phyloP scores from a whole-genome alignment of 2,329 filamentous ascomycete genomes.

The Curvularia verruculosa region DNA sequence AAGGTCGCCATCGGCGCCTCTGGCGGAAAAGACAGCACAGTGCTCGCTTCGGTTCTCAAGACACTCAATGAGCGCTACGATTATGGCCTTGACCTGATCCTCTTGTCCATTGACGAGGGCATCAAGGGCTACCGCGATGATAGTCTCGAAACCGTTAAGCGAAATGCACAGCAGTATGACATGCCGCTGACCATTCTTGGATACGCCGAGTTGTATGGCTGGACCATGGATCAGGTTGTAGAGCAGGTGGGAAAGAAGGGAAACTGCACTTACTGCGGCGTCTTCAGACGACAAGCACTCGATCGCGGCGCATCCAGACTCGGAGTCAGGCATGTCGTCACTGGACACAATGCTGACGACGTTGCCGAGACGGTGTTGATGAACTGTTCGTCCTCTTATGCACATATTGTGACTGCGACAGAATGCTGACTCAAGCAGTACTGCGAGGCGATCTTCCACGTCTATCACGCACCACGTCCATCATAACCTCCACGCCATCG shows the following conservation, averaged over 20 bases:
- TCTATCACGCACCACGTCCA: slow-evolving; percentile 85
- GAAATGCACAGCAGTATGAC: slow-evolving; percentile 87
- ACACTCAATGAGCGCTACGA: slow-evolving; percentile 88
- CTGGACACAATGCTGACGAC: slow-evolving; percentile 96
- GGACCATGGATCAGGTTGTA: slow-evolving; percentile 99
- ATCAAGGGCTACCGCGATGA: slow-evolving; percentile 98
- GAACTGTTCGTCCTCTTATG: slow-evolving; percentile 63
- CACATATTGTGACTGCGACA: background rate
- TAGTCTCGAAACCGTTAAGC: slow-evolving; percentile 92
- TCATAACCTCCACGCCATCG: slow-evolving; percentile 67
- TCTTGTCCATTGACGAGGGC: slow-evolving; percentile 94
- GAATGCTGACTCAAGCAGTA: slow-evolving; percentile 51
- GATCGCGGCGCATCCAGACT: slow-evolving; percentile 89
- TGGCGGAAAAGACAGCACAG: slow-evolving; percentile 96
- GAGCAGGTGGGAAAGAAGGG: slow-evolving; percentile 96
- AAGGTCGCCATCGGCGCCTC: slow-evolving; percentile 93
- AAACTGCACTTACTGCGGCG: slow-evolving; percentile 98
- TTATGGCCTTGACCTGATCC: slow-evolving; percentile 83
- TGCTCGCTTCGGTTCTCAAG: slow-evolving; percentile 91
- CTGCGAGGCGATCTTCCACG: slow-evolving; percentile 88
- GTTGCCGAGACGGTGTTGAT: slow-evolving; percentile 97
- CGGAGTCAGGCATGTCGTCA: slow-evolving; percentile 90
- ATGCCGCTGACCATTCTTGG: slow-evolving; percentile 92
- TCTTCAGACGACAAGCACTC: slow-evolving; percentile 91
- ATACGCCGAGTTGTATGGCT: slow-evolving; percentile 93